Base-by-base conservation (phyloP, 1,284 basidiomycete species). In the Marasmius tenuissimus region DNA sequence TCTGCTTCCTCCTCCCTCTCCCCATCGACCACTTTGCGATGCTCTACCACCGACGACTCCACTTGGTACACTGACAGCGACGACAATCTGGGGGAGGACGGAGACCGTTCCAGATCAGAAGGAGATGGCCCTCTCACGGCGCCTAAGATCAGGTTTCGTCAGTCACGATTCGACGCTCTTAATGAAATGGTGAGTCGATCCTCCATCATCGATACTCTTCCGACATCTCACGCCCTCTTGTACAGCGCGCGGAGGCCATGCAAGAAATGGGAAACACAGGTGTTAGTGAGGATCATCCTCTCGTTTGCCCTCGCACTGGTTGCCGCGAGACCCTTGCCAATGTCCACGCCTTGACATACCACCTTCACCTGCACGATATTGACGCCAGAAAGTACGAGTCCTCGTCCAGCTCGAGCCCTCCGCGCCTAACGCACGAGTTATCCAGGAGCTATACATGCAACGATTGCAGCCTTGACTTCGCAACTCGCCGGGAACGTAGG, bases 281-380 rank as follows among this genome's bases (percentile, higher is more conserved):
- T 3, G 64, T 64, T n/a, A 69, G 63, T 42, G 66, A 72, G 20
- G 66, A 67, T 42, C 65, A 66, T 47, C 69, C 79, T 20, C 70
- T 82, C 14, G 66, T 69, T 12, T 89, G 87, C 68, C 77, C 75
- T 35, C 79, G 84, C n/a, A 70, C 74, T 35, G 83, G 78, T 38
- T 89, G 87, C 68, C 72, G 73, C 11, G 78, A 85, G 67, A 73
- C 78, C 4, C 70, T 88, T 14, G 70, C 71, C 9, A 76, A 77
- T 57, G 76, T 82, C 52, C 75, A 77, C 63, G 80, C 81, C 49
- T 77, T 89, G 56, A 78, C 80, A 58, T 81, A 76, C 65, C 87
- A 89, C 67, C 72, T 88, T 47, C 82, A 86, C 64, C 81, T 88
- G 33, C 86, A 89, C 69, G 80, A 85, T 66, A 78, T 87, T 50